phyloP scores from a whole-genome alignment of 805 yeast species.

The Candida mattraensis region DNA sequence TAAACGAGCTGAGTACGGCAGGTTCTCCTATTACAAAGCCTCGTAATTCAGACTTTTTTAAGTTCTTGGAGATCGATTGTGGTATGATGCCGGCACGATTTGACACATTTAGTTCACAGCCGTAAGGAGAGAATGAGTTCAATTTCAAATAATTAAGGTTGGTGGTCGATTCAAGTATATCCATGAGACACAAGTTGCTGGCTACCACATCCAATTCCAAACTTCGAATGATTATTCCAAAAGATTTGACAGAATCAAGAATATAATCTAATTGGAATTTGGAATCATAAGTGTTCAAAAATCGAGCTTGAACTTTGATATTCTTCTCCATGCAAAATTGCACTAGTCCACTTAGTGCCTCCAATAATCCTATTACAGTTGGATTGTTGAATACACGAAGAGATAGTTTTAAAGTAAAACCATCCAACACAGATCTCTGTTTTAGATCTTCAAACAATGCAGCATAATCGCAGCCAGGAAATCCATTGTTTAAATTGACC shows the following conservation, averaged over 20 bases:
- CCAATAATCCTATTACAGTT: no score
- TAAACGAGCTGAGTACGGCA: no score
- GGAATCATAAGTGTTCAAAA: conserved; percentile 1
- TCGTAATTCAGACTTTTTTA: no score
- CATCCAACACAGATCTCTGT: no score
- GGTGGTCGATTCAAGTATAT: not conserved
- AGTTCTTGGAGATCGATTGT: no score
- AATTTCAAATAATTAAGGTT: no score
- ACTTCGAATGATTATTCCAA: not conserved
- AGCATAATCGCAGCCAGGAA: not conserved
- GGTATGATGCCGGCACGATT: no score
- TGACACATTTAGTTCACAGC: no score
- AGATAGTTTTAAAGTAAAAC: not conserved
- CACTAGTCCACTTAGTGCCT: not conserved
- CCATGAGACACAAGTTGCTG: not conserved
- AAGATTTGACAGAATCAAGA: not conserved
- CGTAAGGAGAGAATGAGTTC: no score
- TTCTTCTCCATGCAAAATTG: not conserved
- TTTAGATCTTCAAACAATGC: not conserved
- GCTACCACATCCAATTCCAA: conserved; percentile 1
- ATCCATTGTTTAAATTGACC: conserved; percentile 1
- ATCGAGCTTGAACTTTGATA: conserved; percentile 1
- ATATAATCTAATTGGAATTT: not conserved
- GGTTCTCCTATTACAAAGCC: no score
- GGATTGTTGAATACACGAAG: not conserved